Evolutionary conservation across 768 basidiomycete genomes (phyloP), one percentile per base, ranked within the genome.

Genomic region (Pleurotus eryngii): DNA sequence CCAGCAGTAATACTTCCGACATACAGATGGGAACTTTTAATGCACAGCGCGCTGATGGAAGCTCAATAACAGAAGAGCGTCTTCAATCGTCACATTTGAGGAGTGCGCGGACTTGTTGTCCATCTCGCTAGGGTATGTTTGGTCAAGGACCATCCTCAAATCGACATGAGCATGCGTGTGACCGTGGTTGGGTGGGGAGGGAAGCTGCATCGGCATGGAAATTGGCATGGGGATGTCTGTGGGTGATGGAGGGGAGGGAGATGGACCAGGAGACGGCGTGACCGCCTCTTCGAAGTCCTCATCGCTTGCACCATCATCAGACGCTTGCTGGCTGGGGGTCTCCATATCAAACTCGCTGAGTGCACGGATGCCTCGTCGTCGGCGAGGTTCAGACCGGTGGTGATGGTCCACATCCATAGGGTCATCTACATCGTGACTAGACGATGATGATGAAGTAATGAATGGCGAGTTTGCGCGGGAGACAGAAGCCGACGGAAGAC

Each of bases 221-320:
- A 53, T 56, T n/a, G 53, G 40, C 43, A 39, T 55, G 35, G 39
- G 46, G 27, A 43, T 48, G 30, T 46, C 40, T 4, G 46, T 38
- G 59, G 60, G 57, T 49, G 59, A 56, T 45, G 56, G 30, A 17
- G 58, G 55, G 9, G 49, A 43, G 22, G 55, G 74, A 7, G 72
- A 74, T 30, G 77, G 73, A 40, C 80, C 81, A 15, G 87, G 84
- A 3, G 84, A 83, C 12, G 89, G 89, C 0, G 88, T 90, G 22
- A 90, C 83, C 9, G 85, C 86, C 65, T 90, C 88, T 40, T 86
- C 84, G 60, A 78, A 82, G 55, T 90, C 87, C 50, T 90, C 89
- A 49, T 88, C 85, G 65, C 86, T 89, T 48, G 74, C 76, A 66
- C 81, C 76, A 61, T 86, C 85, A 30, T 80, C 81, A 57, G 76